A percentile compares a stretch with the other conserved stretches of the same genome.
Evolutionary conservation across 805 yeast genomes (phyloP).

Genomic region (Schizosaccharomyces octosporus): DNA sequence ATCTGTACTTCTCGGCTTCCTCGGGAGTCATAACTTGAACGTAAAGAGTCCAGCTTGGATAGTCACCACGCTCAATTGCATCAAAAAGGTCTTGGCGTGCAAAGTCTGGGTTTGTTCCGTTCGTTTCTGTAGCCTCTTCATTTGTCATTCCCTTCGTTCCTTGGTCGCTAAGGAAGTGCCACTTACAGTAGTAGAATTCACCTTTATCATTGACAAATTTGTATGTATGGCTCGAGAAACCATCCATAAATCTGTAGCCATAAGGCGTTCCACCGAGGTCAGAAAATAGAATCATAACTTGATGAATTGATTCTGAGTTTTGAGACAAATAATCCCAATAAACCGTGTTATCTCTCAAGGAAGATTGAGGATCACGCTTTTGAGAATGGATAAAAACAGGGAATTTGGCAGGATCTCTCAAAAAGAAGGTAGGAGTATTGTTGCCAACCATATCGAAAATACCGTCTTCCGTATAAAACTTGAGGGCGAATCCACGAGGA

Average conservation of each 20-base stretch:
- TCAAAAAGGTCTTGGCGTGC: slow-evolving; percentile 61
- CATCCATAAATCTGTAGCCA: slow-evolving; percentile 53
- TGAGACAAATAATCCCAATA: slow-evolving; percentile 62
- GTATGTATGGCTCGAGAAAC: slow-evolving; percentile 65
- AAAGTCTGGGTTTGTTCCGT: slow-evolving; percentile 59
- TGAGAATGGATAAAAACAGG: slow-evolving; percentile 78
- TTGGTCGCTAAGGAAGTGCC: slow-evolving; percentile 46
- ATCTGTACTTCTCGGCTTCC: slow-evolving; percentile 49
- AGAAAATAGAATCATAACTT: slow-evolving; percentile 45
- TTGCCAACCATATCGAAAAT: slow-evolving; percentile 65
- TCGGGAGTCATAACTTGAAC: slow-evolving; percentile 69
- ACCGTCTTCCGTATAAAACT: slow-evolving; percentile 65
- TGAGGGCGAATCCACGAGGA: slow-evolving; percentile 65
- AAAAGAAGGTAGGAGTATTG: slow-evolving; percentile 66
- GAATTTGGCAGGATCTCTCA: slow-evolving; percentile 67
- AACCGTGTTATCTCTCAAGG: slow-evolving; percentile 48
- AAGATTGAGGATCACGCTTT: slow-evolving; percentile 55
- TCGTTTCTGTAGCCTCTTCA: slow-evolving; percentile 22
- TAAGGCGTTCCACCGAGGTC: slow-evolving; percentile 61
- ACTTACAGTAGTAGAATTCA: slow-evolving; percentile 47
- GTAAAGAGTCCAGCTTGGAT: slow-evolving; percentile 67
- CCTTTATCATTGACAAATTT: slow-evolving; percentile 32
- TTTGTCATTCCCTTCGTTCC: slow-evolving; percentile 24
- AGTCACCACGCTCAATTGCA: slow-evolving; percentile 51
- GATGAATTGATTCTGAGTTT: slow-evolving; percentile 54